phyloP scores from a whole-genome alignment of 192 early-diverging fungal species.

The Cladochytrium replicatum region DNA sequence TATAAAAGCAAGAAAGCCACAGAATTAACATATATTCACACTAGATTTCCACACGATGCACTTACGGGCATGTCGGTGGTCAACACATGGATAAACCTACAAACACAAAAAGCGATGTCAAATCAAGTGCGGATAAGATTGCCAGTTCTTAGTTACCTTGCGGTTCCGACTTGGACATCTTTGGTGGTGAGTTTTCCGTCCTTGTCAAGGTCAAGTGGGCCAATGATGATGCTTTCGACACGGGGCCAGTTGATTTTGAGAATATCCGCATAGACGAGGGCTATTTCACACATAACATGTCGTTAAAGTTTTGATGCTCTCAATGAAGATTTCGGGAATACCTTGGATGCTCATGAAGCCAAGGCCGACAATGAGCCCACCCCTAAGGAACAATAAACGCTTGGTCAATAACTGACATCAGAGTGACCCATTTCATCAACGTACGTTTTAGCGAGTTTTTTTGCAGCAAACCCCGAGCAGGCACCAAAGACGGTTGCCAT shows the following conservation, averaged over 20 bases:
- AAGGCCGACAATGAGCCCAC: constrained; percentile 21
- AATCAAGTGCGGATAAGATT: too few species aligned
- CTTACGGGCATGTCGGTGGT: constrained; percentile 23
- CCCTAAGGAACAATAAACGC: too few species aligned
- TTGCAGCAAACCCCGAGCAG: constrained; percentile 26
- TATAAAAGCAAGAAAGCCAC: too few species aligned
- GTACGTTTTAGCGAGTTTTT: constrained; percentile 34
- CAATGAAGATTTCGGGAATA: too few species aligned
- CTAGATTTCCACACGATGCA: too few species aligned
- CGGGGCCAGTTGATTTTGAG: constrained; percentile 27
- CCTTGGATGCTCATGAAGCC: constrained; percentile 21
- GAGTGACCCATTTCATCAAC: too few species aligned
- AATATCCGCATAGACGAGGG: constrained; percentile 19
- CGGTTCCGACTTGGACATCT: too few species aligned
- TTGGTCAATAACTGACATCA: too few species aligned
- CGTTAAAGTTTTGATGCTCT: too few species aligned
- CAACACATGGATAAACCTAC: constrained; percentile 27
- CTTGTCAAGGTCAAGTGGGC: constrained; percentile 24
- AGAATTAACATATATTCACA: too few species aligned
- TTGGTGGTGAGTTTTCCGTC: constrained; percentile 32
- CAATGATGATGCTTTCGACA: constrained; percentile 16
- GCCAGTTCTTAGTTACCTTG: constrained; percentile 6
- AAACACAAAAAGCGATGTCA: too few species aligned
- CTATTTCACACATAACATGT: too few species aligned
- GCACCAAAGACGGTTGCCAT: constrained; percentile 23